Evolutionary conservation across 495 filamentous ascomycete species (phyloP).

Genomic region (Xeromyces bisporus): DNA sequence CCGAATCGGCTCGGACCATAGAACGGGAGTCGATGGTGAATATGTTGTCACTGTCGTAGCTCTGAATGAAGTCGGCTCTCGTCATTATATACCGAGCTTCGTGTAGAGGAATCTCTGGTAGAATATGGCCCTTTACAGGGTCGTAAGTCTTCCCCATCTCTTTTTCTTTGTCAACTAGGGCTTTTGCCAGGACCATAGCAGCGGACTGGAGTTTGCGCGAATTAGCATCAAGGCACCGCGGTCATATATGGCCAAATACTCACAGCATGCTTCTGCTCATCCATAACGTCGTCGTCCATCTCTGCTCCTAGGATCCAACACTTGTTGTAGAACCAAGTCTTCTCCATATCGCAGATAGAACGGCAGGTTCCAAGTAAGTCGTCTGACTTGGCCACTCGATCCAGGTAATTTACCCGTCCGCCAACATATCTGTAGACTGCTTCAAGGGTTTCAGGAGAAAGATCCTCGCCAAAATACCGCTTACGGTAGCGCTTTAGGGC

Average conservation of each 20-base stretch:
- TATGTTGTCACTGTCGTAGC: slow-evolving; percentile 82
- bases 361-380: slow-evolving; percentile 68
- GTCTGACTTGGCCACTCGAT: slow-evolving; percentile 62
- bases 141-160: slow-evolving; percentile 48
- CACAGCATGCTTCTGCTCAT: slow-evolving; percentile 89
- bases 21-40: slow-evolving; percentile 85
- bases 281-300: slow-evolving; percentile 99
- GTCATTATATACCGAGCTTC: slow-evolving; percentile 88
- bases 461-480: slow-evolving; percentile 46
- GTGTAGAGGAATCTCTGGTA: slow-evolving; percentile 71
- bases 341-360: slow-evolving; percentile 63
- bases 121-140: slow-evolving; percentile 47
- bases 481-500: slow-evolving; percentile 61
- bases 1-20: slow-evolving; percentile 80
- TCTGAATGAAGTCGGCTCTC: slow-evolving; percentile 80
- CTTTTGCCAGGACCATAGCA: slow-evolving; percentile 83
- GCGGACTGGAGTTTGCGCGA: slow-evolving; percentile 38
- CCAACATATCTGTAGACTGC: slow-evolving; percentile 73
- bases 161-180: slow-evolving; percentile 67
- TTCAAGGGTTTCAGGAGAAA: slow-evolving; percentile 38
- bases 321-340: slow-evolving; percentile 87
- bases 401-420: slow-evolving; percentile 71
- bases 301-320: slow-evolving; percentile 83
- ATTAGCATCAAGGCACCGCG: not conserved
- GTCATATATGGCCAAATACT: slow-evolving; percentile 18